phyloP scores from a whole-genome alignment of 73 alveolate genomes.

The Paramecium bursaria region DNA sequence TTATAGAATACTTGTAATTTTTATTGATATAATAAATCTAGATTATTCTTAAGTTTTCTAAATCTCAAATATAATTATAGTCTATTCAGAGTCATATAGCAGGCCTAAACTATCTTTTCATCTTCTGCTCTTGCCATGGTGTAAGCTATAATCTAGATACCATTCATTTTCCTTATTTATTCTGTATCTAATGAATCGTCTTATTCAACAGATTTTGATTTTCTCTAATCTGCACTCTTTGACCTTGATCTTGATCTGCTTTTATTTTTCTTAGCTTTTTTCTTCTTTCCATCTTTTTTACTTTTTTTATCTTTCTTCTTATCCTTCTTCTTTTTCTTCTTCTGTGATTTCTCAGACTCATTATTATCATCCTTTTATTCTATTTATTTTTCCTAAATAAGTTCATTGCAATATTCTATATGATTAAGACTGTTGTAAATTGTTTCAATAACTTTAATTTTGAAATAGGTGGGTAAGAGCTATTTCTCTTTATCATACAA shows the following conservation, averaged over 20 bases:
- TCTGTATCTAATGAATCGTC: neutral
- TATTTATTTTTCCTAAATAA: neutral
- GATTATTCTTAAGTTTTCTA: conserved; percentile 20
- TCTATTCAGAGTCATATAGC: conserved; percentile 41
- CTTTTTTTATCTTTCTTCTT: conserved; percentile 47
- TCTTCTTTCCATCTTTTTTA: conserved; percentile 46
- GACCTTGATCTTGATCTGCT: conserved; percentile 1
- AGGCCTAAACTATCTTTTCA: conserved; percentile 46
- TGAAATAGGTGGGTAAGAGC: conserved; percentile 20
- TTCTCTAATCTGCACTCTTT: neutral
- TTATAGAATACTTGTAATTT: too few relatives aligned
- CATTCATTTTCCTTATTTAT: conserved; percentile 27
- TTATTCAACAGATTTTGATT: neutral
- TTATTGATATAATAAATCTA: conserved; percentile 29
- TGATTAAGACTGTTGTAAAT: conserved; percentile 37
- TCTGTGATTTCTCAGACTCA: conserved; percentile 8
- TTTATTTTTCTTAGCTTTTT: conserved; percentile 31
- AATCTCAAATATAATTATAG: conserved; percentile 31
- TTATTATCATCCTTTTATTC: neutral
- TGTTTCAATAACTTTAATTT: conserved; percentile 47
- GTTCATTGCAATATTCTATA: conserved; percentile 48
- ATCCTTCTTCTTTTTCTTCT: conserved; percentile 10
- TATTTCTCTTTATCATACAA: neutral
- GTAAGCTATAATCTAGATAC: conserved; percentile 28
- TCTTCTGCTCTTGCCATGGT: conserved; percentile 24